Base-by-base conservation (phyloP, 345 rosid genomes). In the Boechera retrofracta region DNA sequence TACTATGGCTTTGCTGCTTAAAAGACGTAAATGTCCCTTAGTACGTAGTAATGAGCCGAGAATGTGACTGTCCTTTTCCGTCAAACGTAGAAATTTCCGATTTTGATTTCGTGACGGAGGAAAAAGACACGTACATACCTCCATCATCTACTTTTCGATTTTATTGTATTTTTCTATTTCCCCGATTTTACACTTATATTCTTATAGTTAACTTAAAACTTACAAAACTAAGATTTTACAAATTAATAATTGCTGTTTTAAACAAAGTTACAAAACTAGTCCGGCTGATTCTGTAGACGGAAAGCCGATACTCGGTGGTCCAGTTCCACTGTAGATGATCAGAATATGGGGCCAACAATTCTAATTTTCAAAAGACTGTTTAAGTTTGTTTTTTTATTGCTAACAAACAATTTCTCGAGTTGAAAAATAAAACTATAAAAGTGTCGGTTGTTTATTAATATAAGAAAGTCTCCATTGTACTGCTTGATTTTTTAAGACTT, bases 61-160 rank as follows among this genome's bases (percentile, higher is more conserved):
- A 51, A 65, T 41, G 77, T 39, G 57, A 65, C 33, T 51, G 77
- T 72, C 68, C 56, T 58, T 66, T 67, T 64, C 77, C 73, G 57
- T 72, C 76, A 52, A 16, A 77, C 26, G 62, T 28, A 15, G 51
- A 1, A 21, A 16, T 16, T 16, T 16, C 16, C 16, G 16, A 16
- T 16, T 16, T 16, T 16, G 16, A 52, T 75, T 79, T 76, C 85
- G 75, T 86, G 83, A 74, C 49, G 49, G 42, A 36, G 71, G 47
- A 72, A 35, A 53, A 29, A 39, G 58, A 35, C 75, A 65, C 49
- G 36, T 32, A 26, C 54, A 64, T 80, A 73, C 80, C 75, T 80
- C 67, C 45, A 29, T 31, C 32, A 9, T 56, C 71, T 52, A 53
- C 74, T 79, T 79, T 73, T 33, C 45, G 32, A 24, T 39, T 52